Evolutionary conservation across 2,329 filamentous ascomycete species (phyloP).

Genomic region (Anthostomella pinea): DNA sequence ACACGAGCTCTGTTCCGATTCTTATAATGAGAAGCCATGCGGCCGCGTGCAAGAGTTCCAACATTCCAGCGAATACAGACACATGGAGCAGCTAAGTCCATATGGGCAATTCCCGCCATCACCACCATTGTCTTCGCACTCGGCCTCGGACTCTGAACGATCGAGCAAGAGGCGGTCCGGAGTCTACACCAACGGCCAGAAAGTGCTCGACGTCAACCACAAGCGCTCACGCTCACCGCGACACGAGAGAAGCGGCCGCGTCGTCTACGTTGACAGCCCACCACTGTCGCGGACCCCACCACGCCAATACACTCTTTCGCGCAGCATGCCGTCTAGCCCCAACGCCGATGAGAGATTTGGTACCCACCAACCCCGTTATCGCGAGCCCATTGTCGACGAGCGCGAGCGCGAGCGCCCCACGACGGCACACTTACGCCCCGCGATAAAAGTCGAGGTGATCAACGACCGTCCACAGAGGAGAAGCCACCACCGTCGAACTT

Average conservation of each 20-base stretch:
- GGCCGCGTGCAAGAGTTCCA: slow-evolving; percentile 38
- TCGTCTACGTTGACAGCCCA: slow-evolving; percentile 44
- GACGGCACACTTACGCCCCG: slow-evolving; percentile 26
- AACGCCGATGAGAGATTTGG: slow-evolving; percentile 16
- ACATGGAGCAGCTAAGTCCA: slow-evolving; percentile 31
- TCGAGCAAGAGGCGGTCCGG: slow-evolving; percentile 32
- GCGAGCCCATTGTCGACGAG: slow-evolving; percentile 18
- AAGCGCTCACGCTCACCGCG: slow-evolving; percentile 26
- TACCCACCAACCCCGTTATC: slow-evolving; percentile 17
- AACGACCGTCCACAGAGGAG: slow-evolving; percentile 29
- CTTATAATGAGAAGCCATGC: slow-evolving; percentile 42
- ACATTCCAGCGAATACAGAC: slow-evolving; percentile 38
- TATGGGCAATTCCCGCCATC: slow-evolving; percentile 40
- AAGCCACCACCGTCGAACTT: slow-evolving; percentile 37
- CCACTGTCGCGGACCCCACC: slow-evolving; percentile 46
- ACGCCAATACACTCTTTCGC: slow-evolving; percentile 37
- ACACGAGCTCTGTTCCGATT: slow-evolving; percentile 35
- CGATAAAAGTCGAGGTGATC: slow-evolving; percentile 38
- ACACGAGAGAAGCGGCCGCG: slow-evolving; percentile 39
- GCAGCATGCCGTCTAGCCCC: slow-evolving; percentile 41
- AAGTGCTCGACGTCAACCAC: slow-evolving; percentile 34
- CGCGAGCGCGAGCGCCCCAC: slow-evolving; percentile 20
- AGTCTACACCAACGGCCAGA: slow-evolving; percentile 38
- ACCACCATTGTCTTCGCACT: slow-evolving; percentile 35
- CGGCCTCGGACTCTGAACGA: slow-evolving; percentile 30